Percentiles rank a stretch among this genome's conserved stretches.
phyloP scores from a whole-genome alignment of 352 stramenopile species.

The Globisporangium nagaii region DNA sequence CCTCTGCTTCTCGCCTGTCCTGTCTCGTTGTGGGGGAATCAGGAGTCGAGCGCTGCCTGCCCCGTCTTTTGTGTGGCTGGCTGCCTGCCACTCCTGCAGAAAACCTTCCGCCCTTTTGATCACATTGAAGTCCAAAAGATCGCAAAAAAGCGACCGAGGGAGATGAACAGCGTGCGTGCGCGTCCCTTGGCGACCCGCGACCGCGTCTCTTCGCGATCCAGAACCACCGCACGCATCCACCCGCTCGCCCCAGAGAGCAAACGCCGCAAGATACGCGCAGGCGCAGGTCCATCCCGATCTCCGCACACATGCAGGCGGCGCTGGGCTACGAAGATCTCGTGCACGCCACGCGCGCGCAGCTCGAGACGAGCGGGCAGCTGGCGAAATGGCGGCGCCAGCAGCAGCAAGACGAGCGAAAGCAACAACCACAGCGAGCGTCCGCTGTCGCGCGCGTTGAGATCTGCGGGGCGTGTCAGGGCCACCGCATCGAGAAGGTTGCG shows the following conservation, averaged over 20 bases:
- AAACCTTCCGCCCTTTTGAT: too few relatives aligned
- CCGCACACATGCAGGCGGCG: conserved; percentile 1
- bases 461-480: conserved; percentile 47
- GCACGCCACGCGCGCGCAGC: conserved; percentile 1
- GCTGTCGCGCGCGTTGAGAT: conserved; percentile 24
- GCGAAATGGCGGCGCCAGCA: background rate
- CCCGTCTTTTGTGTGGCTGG: too few relatives aligned
- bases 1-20: too few relatives aligned
- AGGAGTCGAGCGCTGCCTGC: too few relatives aligned
- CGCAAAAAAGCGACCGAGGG: too few relatives aligned
- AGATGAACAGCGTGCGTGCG: background rate
- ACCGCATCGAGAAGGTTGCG: conserved; percentile 47
- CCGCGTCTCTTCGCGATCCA: background rate
- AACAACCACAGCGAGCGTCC: background rate
- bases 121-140: too few relatives aligned
- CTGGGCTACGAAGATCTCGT: background rate
- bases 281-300: background rate
- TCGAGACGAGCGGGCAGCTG: conserved; percentile 1
- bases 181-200: background rate
- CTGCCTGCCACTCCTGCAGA: too few relatives aligned
- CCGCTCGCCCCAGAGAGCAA: background rate
- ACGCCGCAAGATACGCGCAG: background rate
- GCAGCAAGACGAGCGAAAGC: background rate
- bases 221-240: background rate
- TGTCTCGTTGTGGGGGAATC: too few relatives aligned